phyloP scores from a whole-genome alignment of 1,284 basidiomycete genomes.

The Leccinum solheimii region DNA sequence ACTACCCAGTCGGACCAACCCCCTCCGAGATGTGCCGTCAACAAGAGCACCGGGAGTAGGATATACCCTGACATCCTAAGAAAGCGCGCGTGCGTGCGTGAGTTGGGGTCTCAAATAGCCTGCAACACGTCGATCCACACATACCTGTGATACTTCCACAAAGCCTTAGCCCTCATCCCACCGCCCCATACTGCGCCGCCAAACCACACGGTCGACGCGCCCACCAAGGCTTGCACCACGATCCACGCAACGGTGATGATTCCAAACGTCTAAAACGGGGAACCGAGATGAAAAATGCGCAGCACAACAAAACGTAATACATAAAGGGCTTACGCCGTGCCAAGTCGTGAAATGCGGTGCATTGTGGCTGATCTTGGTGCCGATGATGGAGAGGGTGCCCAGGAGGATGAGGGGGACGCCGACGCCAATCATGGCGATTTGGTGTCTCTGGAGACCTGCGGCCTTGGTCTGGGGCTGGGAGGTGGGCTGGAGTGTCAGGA shows the following conservation, averaged over 20 bases:
- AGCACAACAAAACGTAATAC: neutral
- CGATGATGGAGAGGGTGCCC: slow-evolving; percentile 55
- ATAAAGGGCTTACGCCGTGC: slow-evolving; percentile 57
- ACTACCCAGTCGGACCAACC: slow-evolving; percentile 60
- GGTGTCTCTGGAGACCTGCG: slow-evolving; percentile 64
- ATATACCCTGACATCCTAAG: slow-evolving; percentile 65
- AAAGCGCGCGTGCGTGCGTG: neutral
- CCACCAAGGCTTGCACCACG: slow-evolving; percentile 52
- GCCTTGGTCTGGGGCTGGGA: slow-evolving; percentile 64
- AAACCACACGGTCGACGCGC: slow-evolving; percentile 71
- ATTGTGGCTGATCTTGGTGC: slow-evolving; percentile 51
- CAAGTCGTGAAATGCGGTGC: slow-evolving; percentile 60
- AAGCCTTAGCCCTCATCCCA: slow-evolving; percentile 57
- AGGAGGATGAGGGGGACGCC: slow-evolving; percentile 56
- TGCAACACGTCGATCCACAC: slow-evolving; percentile 8
- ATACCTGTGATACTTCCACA: slow-evolving; percentile 80
- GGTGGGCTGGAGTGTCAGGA: slow-evolving; percentile 74
- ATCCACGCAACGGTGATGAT: slow-evolving; percentile 56
- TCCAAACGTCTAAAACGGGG: slow-evolving; percentile 49
- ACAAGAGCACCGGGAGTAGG: slow-evolving; percentile 53
- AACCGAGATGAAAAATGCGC: slow-evolving; percentile 5
- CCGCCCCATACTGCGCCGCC: slow-evolving; percentile 64
- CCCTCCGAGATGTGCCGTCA: slow-evolving; percentile 63
- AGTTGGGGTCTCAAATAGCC: neutral
- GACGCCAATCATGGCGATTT: slow-evolving; percentile 52